Base-by-base conservation (phyloP, 108 stramenopile species). In the Skeletonema marinoi region DNA sequence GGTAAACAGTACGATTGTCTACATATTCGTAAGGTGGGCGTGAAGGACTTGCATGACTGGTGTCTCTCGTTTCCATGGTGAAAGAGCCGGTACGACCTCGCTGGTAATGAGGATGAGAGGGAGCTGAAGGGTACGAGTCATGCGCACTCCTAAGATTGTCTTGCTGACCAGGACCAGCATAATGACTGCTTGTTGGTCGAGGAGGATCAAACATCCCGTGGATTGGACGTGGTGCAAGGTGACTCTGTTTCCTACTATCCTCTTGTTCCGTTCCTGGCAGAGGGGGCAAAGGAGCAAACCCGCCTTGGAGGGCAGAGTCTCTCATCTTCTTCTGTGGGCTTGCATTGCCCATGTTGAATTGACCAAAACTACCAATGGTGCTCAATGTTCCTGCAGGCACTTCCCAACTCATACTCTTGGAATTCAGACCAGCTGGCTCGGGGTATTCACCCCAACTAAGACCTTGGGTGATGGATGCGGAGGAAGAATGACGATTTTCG, bases 331-430 rank as follows among this genome's bases (percentile, higher is more conserved):
- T 56, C 6, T 56, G 54, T 10, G 54, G 54, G 25, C 54, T 56
- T 11, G 6, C 25, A 10, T 21, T 56, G 54, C 54, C 54, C 54
- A 25, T 25, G 21, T 56, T 56, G 54, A 56, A 56, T n/a, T 56
- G 54, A 29, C 54, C 54, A 25, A 56, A 56, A 48, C 66, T 42
- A 1, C 36, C 41, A 21, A 38, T 46, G 38, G 66, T 48, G 35
- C 73, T 74, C 65, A 74, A 58, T 9, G 73, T 74, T 35, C 73
- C 73, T 3, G 73, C 33, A 8, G 73, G 73, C 5, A 74, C 46
- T 38, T 74, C 73, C 73, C 73, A 74, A 14, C 65, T 66, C 30
- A 74, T 46, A 29, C 62, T 64, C 13, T 35, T 36, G 19, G 73
- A 65, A 19, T 35, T 19, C 14, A 64, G 21, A 21, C 63, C 38